These are phyloP conservation scores for Grosmannia huntii DNA, from an alignment of 2,329 filamentous ascomycete genomes.

Conservation along the genomic window DNA sequence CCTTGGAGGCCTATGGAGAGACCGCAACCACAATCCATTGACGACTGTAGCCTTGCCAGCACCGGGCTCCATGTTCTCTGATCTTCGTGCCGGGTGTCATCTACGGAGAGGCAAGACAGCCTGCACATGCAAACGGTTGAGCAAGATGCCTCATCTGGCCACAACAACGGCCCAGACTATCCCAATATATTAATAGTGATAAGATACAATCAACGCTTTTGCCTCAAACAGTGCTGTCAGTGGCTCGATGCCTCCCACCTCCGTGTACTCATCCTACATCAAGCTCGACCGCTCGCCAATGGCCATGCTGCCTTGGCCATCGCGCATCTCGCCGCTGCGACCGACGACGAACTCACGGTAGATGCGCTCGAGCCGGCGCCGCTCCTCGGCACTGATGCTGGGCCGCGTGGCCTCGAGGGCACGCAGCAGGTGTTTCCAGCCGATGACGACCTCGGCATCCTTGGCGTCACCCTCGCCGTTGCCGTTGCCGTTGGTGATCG, in stretches of 20 bases:
- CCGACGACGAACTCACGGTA: slow-evolving; percentile 90
- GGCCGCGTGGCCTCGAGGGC: slow-evolving; percentile 65
- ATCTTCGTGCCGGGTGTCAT: background rate
- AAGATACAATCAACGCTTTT: no score
- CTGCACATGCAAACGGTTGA: no score
- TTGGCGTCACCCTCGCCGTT: slow-evolving; percentile 10
- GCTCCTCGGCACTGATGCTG: slow-evolving; percentile 72
- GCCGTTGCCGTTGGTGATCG: slow-evolving; percentile 10
- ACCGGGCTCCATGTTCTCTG: no score
- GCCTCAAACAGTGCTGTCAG: no score
- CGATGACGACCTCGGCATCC: slow-evolving; percentile 58
- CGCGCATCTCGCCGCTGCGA: slow-evolving; percentile 88
- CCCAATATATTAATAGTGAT: no score
- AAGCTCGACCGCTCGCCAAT: slow-evolving; percentile 85
- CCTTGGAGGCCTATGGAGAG: no score
- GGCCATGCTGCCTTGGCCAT: slow-evolving; percentile 82
- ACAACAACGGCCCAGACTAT: no score
- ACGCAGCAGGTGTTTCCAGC: slow-evolving; percentile 70
- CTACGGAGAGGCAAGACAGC: background rate
- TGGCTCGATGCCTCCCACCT: no score
- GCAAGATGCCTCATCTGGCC: no score
- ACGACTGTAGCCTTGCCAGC: no score
- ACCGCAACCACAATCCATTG: no score
- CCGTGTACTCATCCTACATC: slow-evolving; percentile 46
- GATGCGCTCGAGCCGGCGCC: slow-evolving; percentile 60